Evolutionary conservation across 495 filamentous ascomycete species (phyloP).

Genomic region (Lentithecium fluviatile): DNA sequence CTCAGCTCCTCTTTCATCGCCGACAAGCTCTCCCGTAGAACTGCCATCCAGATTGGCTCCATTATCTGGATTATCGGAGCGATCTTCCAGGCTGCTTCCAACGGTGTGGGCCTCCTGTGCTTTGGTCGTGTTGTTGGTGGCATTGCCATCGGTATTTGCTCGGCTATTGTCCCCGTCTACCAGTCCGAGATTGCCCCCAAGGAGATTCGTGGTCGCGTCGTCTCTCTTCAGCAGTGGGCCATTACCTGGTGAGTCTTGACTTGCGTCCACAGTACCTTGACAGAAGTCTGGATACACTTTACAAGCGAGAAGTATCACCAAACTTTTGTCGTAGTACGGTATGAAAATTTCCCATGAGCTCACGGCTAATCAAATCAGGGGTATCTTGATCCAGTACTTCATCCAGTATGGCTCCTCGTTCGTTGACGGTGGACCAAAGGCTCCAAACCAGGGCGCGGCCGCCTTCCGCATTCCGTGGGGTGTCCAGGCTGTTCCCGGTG

Average conservation of each 20-base stretch:
- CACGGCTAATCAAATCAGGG: slow-evolving; percentile 16
- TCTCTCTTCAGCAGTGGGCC: slow-evolving; percentile 72
- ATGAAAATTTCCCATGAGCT: too few species aligned
- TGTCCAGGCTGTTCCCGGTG: slow-evolving; percentile 68
- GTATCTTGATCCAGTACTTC: slow-evolving; percentile 61
- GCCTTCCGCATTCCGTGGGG: slow-evolving; percentile 76
- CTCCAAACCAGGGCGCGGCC: slow-evolving; percentile 56
- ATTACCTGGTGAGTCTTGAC: slow-evolving; percentile 61
- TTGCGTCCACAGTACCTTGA: neutral
- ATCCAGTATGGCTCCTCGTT: slow-evolving; percentile 70
- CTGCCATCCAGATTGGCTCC: slow-evolving; percentile 66
- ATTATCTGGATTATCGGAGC: slow-evolving; percentile 72
- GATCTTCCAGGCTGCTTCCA: slow-evolving; percentile 60
- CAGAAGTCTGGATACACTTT: too few species aligned
- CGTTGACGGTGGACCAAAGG: slow-evolving; percentile 57
- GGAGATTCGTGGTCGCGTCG: slow-evolving; percentile 74
- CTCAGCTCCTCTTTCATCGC: slow-evolving; percentile 64
- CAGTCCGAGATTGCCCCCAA: slow-evolving; percentile 76
- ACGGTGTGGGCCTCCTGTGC: slow-evolving; percentile 63
- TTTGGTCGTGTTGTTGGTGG: slow-evolving; percentile 70
- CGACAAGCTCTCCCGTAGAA: slow-evolving; percentile 66
- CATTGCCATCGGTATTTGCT: slow-evolving; percentile 72
- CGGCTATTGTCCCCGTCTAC: slow-evolving; percentile 74
- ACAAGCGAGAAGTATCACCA: too few species aligned
- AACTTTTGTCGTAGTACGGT: too few species aligned